Percentiles rank a stretch among this genome's conserved stretches.
phyloP scores from a whole-genome alignment of 2,329 filamentous ascomycete genomes.

The Metarhizium humberi region DNA sequence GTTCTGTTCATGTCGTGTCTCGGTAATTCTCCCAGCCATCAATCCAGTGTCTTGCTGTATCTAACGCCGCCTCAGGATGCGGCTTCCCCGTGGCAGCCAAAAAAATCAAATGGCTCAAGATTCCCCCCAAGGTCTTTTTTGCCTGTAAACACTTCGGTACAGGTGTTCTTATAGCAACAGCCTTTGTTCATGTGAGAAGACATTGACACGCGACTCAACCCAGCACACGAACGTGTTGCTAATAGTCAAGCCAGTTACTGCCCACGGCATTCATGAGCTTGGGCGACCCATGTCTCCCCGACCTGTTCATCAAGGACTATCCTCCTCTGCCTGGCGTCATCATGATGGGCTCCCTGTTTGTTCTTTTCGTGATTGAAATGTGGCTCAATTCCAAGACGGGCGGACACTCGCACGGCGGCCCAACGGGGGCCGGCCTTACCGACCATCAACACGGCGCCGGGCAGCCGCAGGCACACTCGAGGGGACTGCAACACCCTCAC shows the following conservation, averaged over 20 bases:
- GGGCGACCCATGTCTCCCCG: conserved; percentile 45
- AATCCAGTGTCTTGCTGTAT: not conserved
- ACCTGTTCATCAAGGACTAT: conserved; percentile 50
- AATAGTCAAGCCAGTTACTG: conserved; percentile 31
- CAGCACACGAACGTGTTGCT: not conserved
- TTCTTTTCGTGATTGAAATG: conserved; percentile 54
- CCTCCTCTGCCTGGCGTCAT: conserved; percentile 54
- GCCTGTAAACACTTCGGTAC: conserved; percentile 60
- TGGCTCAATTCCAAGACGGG: conserved; percentile 50
- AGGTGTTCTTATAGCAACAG: conserved; percentile 62
- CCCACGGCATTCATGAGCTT: conserved; percentile 49
- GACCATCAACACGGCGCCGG: not conserved
- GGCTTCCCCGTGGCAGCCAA: conserved; percentile 44
- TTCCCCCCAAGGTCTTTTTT: conserved; percentile 48
- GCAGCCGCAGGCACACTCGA: not conserved
- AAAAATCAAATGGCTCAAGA: conserved; percentile 49
- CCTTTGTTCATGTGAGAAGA: conserved; percentile 55
- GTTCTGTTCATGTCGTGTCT: conserved; percentile 18
- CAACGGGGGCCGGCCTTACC: conserved; percentile 28
- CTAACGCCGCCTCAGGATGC: conserved; percentile 23
- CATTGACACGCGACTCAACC: not conserved
- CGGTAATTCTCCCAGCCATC: conserved; percentile 8
- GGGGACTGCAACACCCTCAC: not conserved
- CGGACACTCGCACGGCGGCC: conserved; percentile 49
- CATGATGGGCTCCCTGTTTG: conserved; percentile 54